Conservation (phyloP, 805 yeast genomes). For the Blastobotrys robertii region DNA sequence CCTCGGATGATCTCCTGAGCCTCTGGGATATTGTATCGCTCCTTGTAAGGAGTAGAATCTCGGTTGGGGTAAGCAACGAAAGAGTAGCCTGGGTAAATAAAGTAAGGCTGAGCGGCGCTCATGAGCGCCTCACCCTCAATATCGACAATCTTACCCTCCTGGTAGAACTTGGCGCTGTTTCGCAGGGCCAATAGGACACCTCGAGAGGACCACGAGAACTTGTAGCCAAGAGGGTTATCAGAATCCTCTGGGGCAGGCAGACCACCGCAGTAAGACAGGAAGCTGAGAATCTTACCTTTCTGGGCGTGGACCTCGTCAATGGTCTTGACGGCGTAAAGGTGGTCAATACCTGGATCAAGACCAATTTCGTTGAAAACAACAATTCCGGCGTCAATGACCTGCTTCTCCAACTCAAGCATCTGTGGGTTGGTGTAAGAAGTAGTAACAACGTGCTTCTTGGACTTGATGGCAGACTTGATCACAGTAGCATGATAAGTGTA, state of each 20-base stretch:
- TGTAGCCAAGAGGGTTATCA: constrained; percentile 96
- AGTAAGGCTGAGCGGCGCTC: constrained; percentile 92
- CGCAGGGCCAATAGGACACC: constrained; percentile 94
- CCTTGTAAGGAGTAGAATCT: constrained; percentile 90
- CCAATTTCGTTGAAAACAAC: constrained; percentile 98
- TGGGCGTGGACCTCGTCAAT: constrained; percentile 89
- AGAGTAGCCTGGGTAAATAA: constrained; percentile 90
- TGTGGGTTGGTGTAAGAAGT: constrained; percentile 96
- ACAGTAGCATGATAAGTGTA: constrained; percentile 90
- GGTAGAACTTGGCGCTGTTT: constrained; percentile 84
- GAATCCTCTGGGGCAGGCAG: constrained; percentile 97
- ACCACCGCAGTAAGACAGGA: constrained; percentile 97
- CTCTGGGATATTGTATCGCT: constrained; percentile 89
- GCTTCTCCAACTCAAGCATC: constrained; percentile 73
- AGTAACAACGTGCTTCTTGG: constrained; percentile 83
- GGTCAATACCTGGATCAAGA: constrained; percentile 97
- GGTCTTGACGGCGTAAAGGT: constrained; percentile 95
- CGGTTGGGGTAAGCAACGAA: constrained; percentile 96
- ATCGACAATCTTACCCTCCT: constrained; percentile 72
- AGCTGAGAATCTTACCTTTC: constrained; percentile 88
- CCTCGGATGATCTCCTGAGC: constrained; percentile 96
- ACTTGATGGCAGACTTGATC: constrained; percentile 85
- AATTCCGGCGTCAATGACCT: constrained; percentile 86
- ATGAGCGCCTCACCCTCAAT: constrained; percentile 85
- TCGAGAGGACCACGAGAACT: constrained; percentile 98